Base-by-base conservation (phyloP, 2,329 filamentous ascomycete species). In the Penicillium sp. region DNA sequence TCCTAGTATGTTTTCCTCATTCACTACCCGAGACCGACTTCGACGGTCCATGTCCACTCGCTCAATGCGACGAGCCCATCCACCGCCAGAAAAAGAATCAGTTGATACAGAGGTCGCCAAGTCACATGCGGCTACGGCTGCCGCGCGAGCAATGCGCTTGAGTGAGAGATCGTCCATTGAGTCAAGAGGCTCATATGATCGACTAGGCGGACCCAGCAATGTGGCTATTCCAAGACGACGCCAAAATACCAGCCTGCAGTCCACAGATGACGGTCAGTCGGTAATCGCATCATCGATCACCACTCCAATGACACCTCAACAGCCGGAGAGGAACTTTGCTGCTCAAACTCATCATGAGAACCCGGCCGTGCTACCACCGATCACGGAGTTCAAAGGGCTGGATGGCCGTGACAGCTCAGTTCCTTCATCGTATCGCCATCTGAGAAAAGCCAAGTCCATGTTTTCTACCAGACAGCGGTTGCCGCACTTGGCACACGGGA, bases 361-460 rank as follows among this genome's bases (percentile, higher is more conserved):
- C 19, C 49, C 64, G 3, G 68, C 59, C 16, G 62, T 53, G 29
- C 59, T 73, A 19, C 65, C 67, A 1, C 64, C 69, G 10, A 72
- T 70, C 50, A 71, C 47, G 35, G 72, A 75, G 58, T 69, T 68
- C 37, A 60, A 64, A 23, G 72, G 68, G 0, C 57, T 76, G 26
- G 75, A 75, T 60, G 69, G 71, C 23, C 67, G 69, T 8, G 70
- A 75, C 45, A 68, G 73, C 31, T 76, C 76, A 19, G 60, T 72
- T 45, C 78, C 78, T 26, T 81, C 79, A 4, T 81, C 79, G 1
- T 80, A 79, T 59, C 74, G 78, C 25, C 76, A 72, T 50, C 69
- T 81, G 29, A 76, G 77, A 31, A 80, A 77, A 60, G 72, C 79
- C 8, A 78, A 74, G 57, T 81, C 79, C n/a, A 78, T 80, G 77